phyloP scores from a whole-genome alignment of 345 rosid species.

The Mercurialis annua region DNA sequence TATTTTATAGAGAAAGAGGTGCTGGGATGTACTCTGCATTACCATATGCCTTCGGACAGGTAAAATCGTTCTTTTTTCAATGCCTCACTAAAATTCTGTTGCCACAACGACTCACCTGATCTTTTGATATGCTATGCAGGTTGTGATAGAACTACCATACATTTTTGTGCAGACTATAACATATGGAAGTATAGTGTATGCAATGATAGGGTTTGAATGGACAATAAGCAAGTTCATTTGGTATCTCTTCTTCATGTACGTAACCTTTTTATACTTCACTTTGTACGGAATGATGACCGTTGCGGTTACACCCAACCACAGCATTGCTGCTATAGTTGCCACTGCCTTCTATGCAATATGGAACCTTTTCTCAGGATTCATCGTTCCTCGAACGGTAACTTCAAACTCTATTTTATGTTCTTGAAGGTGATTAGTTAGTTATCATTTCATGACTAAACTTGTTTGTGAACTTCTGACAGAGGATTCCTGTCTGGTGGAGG shows the following conservation, averaged over 20 bases:
- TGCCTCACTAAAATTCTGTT: too few relatives aligned
- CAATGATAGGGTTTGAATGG: slow-evolving; percentile 65
- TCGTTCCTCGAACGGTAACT: slow-evolving; percentile 47
- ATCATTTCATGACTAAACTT: too few relatives aligned
- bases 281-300: slow-evolving; percentile 65
- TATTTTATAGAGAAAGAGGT: slow-evolving; percentile 68
- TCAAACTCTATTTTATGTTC: neutral
- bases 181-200: slow-evolving; percentile 53
- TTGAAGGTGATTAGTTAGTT: neutral
- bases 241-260: slow-evolving; percentile 56
- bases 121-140: slow-evolving; percentile 26
- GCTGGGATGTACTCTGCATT: slow-evolving; percentile 76
- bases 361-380: slow-evolving; percentile 64
- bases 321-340: slow-evolving; percentile 47
- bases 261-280: slow-evolving; percentile 58
- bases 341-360: slow-evolving; percentile 48
- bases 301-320: slow-evolving; percentile 57
- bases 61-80: slow-evolving; percentile 8
- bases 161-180: slow-evolving; percentile 36
- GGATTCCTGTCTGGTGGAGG: slow-evolving; percentile 20
- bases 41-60: slow-evolving; percentile 73
- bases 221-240: slow-evolving; percentile 45
- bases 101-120: neutral
- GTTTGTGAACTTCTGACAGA: slow-evolving; percentile 33
- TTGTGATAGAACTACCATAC: slow-evolving; percentile 54